Conservation (phyloP, 2,329 filamentous ascomycete species). For the Phialocephala sp. region DNA sequence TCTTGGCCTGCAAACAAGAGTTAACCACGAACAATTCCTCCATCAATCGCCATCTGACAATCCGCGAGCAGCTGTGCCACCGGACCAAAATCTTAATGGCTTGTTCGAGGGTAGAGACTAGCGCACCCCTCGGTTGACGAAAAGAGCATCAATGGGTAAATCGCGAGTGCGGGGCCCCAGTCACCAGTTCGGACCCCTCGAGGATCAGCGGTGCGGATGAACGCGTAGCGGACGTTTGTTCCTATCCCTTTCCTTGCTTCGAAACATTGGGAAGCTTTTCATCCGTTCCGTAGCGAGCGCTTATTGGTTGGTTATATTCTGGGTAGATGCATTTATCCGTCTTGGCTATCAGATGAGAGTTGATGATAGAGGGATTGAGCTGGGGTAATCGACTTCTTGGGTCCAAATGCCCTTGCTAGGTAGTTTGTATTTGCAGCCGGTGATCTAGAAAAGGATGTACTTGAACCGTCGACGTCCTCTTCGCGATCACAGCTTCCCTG, state of each 20-base stretch:
- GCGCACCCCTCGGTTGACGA: conserved; percentile 3
- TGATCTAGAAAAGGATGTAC: conserved; percentile 3
- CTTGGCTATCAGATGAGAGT: conserved; percentile 14
- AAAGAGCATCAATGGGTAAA: conserved; percentile 12
- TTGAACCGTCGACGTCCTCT: background rate
- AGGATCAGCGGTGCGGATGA: conserved; percentile 5
- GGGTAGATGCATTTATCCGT: conserved; percentile 13
- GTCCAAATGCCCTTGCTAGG: background rate
- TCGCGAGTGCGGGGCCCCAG: conserved; percentile 14
- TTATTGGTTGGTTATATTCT: background rate
- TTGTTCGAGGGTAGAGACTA: background rate
- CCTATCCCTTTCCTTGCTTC: background rate
- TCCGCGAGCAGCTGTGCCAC: conserved; percentile 1
- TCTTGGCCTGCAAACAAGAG: conserved; percentile 9
- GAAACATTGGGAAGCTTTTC: background rate
- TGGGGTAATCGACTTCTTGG: conserved; percentile 1
- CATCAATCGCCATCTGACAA: conserved; percentile 6
- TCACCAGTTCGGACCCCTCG: background rate
- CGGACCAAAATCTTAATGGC: background rate
- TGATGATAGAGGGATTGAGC: background rate
- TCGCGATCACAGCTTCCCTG: background rate
- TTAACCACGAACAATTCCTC: conserved; percentile 2
- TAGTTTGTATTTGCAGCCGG: conserved; percentile 1
- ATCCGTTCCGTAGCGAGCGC: background rate
- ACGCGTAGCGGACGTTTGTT: conserved; percentile 17